phyloP scores from a whole-genome alignment of 2,329 filamentous ascomycete genomes.

The Teratosphaeria epicoccoides region DNA sequence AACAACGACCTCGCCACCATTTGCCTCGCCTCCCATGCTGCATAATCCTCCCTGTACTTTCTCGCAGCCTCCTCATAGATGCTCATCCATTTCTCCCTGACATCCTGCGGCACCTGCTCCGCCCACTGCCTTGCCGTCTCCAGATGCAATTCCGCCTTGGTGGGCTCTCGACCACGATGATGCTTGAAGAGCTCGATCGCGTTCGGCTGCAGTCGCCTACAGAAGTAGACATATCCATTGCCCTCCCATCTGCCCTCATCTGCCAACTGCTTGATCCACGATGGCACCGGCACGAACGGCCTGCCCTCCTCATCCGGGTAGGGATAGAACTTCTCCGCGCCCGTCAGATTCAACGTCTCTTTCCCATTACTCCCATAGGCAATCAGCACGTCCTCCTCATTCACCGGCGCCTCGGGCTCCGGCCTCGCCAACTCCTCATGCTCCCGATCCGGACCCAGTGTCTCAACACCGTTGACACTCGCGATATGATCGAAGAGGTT shows the following conservation, averaged over 20 bases:
- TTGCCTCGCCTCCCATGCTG: constrained; percentile 22
- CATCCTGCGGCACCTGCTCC: constrained; percentile 13
- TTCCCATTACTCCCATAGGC: constrained; percentile 19
- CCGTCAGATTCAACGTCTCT: background rate
- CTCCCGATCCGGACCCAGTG: background rate
- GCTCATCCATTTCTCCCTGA: constrained; percentile 19
- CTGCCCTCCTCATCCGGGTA: background rate
- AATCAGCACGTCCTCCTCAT: constrained; percentile 18
- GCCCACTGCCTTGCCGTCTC: constrained; percentile 20
- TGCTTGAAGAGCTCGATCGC: constrained; percentile 17
- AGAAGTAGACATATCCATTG: constrained; percentile 24
- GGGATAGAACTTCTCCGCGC: background rate
- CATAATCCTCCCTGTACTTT: constrained; percentile 20
- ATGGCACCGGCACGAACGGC: background rate
- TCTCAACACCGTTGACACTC: background rate
- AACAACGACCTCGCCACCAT: constrained; percentile 10
- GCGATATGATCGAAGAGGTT: constrained; percentile 45
- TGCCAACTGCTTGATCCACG: background rate
- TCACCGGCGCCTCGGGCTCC: constrained; percentile 12
- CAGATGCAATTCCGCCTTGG: constrained; percentile 18
- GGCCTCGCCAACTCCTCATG: background rate
- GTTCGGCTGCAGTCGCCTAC: constrained; percentile 11
- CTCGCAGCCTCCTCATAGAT: constrained; percentile 18
- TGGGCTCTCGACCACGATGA: constrained; percentile 17
- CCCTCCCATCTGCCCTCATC: constrained; percentile 8